These are phyloP conservation scores for Strobilomyces dryophilus DNA, from an alignment of 768 basidiomycete species.

Conservation along the genomic window DNA sequence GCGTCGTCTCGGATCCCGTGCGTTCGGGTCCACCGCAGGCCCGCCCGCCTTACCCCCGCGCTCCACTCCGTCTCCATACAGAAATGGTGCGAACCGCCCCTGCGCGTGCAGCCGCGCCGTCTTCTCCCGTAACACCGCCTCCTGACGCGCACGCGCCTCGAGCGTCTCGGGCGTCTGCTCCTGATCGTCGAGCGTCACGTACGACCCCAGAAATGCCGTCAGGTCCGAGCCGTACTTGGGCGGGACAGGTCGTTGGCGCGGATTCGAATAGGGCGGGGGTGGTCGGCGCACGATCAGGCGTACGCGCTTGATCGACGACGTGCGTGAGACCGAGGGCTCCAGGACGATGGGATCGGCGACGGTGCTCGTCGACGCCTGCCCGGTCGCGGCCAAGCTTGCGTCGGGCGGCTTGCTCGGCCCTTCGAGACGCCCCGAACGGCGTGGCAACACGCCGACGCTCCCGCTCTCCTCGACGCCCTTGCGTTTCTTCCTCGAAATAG, in stretches of 20 bases:
- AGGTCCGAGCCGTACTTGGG: conserved; percentile 54
- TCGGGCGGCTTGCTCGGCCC: conserved; percentile 12
- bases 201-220: conserved; percentile 56
- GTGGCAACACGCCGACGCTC: conserved; percentile 2
- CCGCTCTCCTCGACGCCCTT: conserved; percentile 10
- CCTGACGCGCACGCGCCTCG: conserved; percentile 36
- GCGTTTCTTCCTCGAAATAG: conserved; percentile 25
- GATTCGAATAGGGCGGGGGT: conserved; percentile 57
- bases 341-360: not conserved
- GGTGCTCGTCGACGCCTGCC: not conserved
- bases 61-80: conserved; percentile 26
- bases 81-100: conserved; percentile 43
- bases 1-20: conserved; percentile 23
- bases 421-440: conserved; percentile 21
- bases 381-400: not conserved
- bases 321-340: conserved; percentile 7
- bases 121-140: conserved; percentile 41
- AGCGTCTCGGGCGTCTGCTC: conserved; percentile 41
- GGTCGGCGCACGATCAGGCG: conserved; percentile 64
- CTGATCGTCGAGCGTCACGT: conserved; percentile 47
- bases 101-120: conserved; percentile 42
- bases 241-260: conserved; percentile 57
- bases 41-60: too few species aligned
- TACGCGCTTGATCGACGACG: conserved; percentile 51
- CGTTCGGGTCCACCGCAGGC: conserved; percentile 13